Evolutionary conservation across 768 basidiomycete genomes (phyloP).

Genomic region (Hortiboletus campestris): DNA sequence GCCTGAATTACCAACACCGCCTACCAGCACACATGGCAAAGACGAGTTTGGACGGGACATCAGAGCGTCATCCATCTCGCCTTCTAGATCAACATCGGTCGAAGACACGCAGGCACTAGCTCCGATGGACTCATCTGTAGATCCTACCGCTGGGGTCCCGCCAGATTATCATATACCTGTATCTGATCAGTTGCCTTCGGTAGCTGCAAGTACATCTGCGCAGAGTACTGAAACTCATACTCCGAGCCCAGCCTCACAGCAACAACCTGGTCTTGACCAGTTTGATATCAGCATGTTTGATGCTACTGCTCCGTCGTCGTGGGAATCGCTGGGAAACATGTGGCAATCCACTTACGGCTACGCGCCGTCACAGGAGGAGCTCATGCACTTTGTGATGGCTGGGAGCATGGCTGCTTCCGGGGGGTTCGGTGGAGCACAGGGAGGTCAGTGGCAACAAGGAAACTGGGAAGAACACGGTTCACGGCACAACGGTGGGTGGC

Average conservation of each 20-base stretch:
- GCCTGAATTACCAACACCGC: conserved; percentile 23
- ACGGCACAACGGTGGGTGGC: conserved; percentile 36
- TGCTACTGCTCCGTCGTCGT: conserved; percentile 67
- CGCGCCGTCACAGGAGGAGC: conserved; percentile 68
- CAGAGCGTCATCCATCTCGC: conserved; percentile 48
- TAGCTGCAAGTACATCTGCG: conserved; percentile 61
- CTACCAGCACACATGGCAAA: conserved; percentile 45
- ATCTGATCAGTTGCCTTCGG: conserved; percentile 37
- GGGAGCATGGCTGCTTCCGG: conserved; percentile 24
- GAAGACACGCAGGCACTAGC: conserved; percentile 26
- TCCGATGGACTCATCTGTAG: conserved; percentile 39
- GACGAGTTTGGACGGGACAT: conserved; percentile 89
- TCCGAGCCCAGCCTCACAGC: conserved; percentile 38
- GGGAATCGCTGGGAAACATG: conserved; percentile 79
- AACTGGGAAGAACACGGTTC: conserved; percentile 33
- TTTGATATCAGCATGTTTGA: conserved; percentile 76
- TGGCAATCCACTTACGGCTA: conserved; percentile 71
- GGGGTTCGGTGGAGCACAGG: conserved; percentile 18
- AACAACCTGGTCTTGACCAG: conserved; percentile 53
- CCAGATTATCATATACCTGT: conserved; percentile 49
- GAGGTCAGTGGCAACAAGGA: conserved; percentile 25
- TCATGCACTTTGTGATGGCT: conserved; percentile 70
- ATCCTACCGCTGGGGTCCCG: conserved; percentile 42
- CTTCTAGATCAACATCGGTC: conserved; percentile 28
- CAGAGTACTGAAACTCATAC: conserved; percentile 37